phyloP scores from a whole-genome alignment of 108 stramenopile genomes.

The Nitzschia sp. region DNA sequence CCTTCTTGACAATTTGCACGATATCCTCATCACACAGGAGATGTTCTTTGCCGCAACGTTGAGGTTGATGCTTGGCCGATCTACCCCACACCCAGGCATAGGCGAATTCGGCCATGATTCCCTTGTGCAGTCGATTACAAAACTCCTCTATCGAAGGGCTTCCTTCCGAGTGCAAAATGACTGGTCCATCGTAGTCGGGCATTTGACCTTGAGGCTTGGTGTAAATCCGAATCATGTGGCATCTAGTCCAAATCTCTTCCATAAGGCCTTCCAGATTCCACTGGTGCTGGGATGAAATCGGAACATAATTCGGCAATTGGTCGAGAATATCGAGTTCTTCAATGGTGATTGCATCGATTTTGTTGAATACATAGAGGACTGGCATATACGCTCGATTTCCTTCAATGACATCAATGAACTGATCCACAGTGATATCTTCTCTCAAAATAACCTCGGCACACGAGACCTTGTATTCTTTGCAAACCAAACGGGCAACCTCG shows the following conservation, averaged over 20 bases:
- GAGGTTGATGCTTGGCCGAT: slow-evolving; percentile 96
- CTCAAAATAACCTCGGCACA: slow-evolving; percentile 91
- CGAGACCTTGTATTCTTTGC: slow-evolving; percentile 92
- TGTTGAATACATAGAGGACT: slow-evolving; percentile 90
- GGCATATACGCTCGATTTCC: slow-evolving; percentile 90
- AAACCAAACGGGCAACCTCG: slow-evolving; percentile 83
- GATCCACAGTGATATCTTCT: slow-evolving; percentile 93
- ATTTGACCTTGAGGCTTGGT: slow-evolving; percentile 99
- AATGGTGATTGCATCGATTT: slow-evolving; percentile 91
- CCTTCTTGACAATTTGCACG: slow-evolving; percentile 56
- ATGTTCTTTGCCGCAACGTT: slow-evolving; percentile 97
- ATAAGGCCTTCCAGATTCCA: slow-evolving; percentile 96
- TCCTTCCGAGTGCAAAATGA: slow-evolving; percentile 92
- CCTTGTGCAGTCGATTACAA: slow-evolving; percentile 92
- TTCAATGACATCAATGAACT: slow-evolving; percentile 95
- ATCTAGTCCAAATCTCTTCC: slow-evolving; percentile 91
- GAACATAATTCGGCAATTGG: slow-evolving; percentile 97
- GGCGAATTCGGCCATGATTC: slow-evolving; percentile 81
- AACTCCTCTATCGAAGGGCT: slow-evolving; percentile 96
- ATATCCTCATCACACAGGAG: slow-evolving; percentile 95
- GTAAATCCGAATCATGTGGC: slow-evolving; percentile 88
- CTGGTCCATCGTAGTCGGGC: slow-evolving; percentile 97
- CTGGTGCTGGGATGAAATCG: slow-evolving; percentile 87
- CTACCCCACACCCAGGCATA: slow-evolving; percentile 92
- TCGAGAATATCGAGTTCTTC: slow-evolving; percentile 98